phyloP scores from a whole-genome alignment of 2,329 filamentous ascomycete species.

The Claviceps cyperi region DNA sequence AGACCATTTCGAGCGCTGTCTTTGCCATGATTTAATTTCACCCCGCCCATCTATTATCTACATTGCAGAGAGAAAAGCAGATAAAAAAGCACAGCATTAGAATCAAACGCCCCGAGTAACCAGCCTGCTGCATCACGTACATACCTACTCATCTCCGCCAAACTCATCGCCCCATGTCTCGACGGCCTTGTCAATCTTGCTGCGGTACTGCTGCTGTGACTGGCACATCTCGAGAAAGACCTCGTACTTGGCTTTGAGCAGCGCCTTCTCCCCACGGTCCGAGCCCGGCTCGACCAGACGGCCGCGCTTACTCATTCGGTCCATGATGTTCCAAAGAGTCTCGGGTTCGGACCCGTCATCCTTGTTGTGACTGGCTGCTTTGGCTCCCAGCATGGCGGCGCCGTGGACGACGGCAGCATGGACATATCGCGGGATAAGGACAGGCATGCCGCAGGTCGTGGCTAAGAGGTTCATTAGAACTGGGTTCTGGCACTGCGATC shows the following conservation, averaged over 20 bases:
- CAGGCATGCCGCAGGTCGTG: slow-evolving; percentile 80
- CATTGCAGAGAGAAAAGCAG: too few species aligned
- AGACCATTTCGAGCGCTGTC: too few species aligned
- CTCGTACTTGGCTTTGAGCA: slow-evolving; percentile 81
- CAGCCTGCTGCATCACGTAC: too few species aligned
- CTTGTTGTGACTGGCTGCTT: slow-evolving; percentile 74
- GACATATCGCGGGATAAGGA: slow-evolving; percentile 85
- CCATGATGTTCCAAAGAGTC: slow-evolving; percentile 92
- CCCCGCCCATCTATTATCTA: too few species aligned
- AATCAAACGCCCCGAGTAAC: too few species aligned
- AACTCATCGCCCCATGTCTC: slow-evolving; percentile 21
- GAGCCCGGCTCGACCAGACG: slow-evolving; percentile 64
- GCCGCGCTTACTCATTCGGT: slow-evolving; percentile 89
- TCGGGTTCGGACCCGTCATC: slow-evolving; percentile 58
- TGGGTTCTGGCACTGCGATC: slow-evolving; percentile 91
- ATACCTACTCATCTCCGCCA: slow-evolving; percentile 7
- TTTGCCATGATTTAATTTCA: too few species aligned
- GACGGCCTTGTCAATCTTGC: slow-evolving; percentile 54
- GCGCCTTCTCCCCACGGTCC: slow-evolving; percentile 57
- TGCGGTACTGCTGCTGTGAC: slow-evolving; percentile 70
- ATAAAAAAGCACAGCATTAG: too few species aligned
- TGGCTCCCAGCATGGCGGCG: slow-evolving; percentile 95
- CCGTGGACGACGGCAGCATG: slow-evolving; percentile 93
- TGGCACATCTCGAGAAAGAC: slow-evolving; percentile 90
- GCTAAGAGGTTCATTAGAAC: slow-evolving; percentile 86